These are phyloP conservation scores for Suhomyces vadensis DNA, from an alignment of 805 yeast genomes.

Conservation along the genomic window DNA sequence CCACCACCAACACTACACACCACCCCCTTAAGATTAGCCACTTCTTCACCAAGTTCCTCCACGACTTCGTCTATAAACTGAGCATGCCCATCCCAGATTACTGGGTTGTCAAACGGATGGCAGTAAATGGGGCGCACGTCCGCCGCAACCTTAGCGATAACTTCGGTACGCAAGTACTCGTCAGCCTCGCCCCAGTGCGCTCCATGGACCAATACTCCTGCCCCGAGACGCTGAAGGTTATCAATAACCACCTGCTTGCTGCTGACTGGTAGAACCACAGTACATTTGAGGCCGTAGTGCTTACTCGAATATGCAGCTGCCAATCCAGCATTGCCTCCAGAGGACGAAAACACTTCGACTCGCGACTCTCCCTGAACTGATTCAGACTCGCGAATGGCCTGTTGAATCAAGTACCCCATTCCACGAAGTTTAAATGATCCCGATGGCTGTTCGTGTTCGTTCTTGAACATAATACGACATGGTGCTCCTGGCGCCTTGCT, in stretches of 20 bases:
- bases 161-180: constrained; percentile 16
- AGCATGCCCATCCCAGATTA: constrained; percentile 34
- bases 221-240: constrained; percentile 21
- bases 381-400: constrained; percentile 3
- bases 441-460: constrained; percentile 15
- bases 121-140: constrained; percentile 25
- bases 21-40: constrained; percentile 24
- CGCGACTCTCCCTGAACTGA: constrained; percentile 11
- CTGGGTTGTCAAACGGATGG: constrained; percentile 34
- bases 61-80: constrained; percentile 26
- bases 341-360: constrained; percentile 27
- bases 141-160: constrained; percentile 17
- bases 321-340: constrained; percentile 40
- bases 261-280: constrained; percentile 30
- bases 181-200: constrained; percentile 38
- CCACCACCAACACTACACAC: constrained; percentile 40
- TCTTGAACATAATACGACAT: constrained; percentile 10
- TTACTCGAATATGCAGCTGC: constrained; percentile 34
- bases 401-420: constrained; percentile 11
- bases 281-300: constrained; percentile 23
- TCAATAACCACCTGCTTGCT: constrained; percentile 20
- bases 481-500: neutral
- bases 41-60: constrained; percentile 18
- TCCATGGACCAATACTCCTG: constrained; percentile 26
- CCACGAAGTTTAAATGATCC: constrained; percentile 18